A percentile compares a stretch with the other conserved stretches of the same genome.
Evolutionary conservation across 495 filamentous ascomycete species (phyloP).

Genomic region (Lasiosphaeris hirsuta): DNA sequence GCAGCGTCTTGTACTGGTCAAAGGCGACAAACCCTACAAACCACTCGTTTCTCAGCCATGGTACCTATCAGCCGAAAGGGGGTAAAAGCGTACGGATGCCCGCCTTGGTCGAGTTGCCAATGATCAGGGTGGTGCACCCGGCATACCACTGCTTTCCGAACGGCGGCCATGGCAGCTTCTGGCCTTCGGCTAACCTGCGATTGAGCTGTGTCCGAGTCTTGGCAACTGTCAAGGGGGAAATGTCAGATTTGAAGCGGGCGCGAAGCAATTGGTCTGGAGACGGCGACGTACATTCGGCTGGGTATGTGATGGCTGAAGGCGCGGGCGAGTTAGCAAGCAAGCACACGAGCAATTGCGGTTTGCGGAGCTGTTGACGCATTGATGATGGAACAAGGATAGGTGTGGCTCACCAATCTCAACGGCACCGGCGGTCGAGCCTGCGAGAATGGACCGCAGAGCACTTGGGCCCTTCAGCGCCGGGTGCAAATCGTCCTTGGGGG

Average conservation of each 20-base stretch:
- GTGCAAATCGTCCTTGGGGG: constrained; percentile 26
- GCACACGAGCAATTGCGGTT: constrained; percentile 6
- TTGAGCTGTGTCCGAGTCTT: constrained; percentile 96
- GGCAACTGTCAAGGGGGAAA: constrained; percentile 53
- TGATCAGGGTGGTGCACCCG: constrained; percentile 93
- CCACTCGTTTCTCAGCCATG: not conserved
- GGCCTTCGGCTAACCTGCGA: constrained; percentile 67
- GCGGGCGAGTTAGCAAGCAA: not conserved
- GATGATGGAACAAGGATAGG: too few species aligned
- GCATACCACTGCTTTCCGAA: constrained; percentile 97
- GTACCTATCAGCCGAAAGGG: not conserved
- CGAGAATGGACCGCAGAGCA: constrained; percentile 78
- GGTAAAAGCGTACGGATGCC: constrained; percentile 70
- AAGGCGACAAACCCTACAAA: constrained; percentile 88
- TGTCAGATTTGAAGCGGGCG: constrained; percentile 13
- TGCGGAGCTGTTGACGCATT: too few species aligned
- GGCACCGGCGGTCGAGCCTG: constrained; percentile 85
- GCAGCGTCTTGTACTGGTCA: constrained; percentile 80
- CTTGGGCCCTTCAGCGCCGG: constrained; percentile 60
- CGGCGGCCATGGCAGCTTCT: constrained; percentile 93
- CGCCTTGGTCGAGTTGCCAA: constrained; percentile 94
- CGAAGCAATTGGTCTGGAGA: constrained; percentile 7
- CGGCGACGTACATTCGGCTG: constrained; percentile 75
- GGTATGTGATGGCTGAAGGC: constrained; percentile 82
- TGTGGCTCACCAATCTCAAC: constrained; percentile 77